A percentile compares a stretch with the other conserved stretches of the same genome.
Evolutionary conservation across 148 eudicot genomes (phyloP).

Genomic region (Linanthus parryae): DNA sequence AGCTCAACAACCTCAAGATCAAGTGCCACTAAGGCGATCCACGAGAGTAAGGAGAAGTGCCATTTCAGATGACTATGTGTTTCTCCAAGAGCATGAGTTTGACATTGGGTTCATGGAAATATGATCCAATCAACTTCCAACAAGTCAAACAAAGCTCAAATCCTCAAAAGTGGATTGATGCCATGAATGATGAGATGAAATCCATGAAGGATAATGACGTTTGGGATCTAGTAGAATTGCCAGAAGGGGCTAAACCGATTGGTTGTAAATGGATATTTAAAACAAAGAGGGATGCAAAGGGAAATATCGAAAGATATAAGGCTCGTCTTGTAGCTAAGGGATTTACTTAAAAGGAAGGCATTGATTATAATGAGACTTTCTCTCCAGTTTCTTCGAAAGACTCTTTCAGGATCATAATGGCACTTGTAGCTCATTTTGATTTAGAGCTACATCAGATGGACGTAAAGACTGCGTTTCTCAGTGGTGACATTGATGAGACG

Average conservation of each 20-base stretch:
- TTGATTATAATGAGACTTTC: background rate
- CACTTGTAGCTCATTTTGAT: background rate
- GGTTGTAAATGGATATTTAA: background rate
- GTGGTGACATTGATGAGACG: background rate
- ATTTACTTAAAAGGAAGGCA: background rate
- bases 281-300: background rate
- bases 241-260: background rate
- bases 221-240: background rate
- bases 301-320: background rate
- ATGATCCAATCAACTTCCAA: background rate
- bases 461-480: background rate
- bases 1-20: no score
- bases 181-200: background rate
- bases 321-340: background rate
- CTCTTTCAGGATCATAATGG: background rate
- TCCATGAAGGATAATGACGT: background rate
- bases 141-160: background rate
- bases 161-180: background rate
- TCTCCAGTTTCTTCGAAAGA: background rate
- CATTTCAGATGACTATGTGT: background rate
- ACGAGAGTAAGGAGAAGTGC: no score
- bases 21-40: no score
- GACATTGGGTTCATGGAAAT: no score
- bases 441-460: background rate
- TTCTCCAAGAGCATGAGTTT: background rate